Evolutionary conservation across 202 grass and related monocot species (phyloP).

Genomic region (Setaria viridis): DNA sequence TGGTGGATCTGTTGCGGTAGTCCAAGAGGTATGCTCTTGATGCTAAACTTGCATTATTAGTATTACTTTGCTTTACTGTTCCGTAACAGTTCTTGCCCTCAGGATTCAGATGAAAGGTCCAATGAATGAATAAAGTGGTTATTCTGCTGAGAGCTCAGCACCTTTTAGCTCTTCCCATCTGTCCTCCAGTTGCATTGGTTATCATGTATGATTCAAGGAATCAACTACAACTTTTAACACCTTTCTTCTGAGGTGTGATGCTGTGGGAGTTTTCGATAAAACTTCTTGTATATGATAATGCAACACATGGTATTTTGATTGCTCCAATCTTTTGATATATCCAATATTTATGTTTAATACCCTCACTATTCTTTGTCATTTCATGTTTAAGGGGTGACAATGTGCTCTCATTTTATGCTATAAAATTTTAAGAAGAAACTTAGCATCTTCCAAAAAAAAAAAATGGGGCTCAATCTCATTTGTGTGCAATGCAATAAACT

Average conservation of each 20-base stretch:
- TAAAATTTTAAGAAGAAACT: constrained; percentile 2
- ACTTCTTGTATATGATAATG: neutral
- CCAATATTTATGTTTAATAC: neutral
- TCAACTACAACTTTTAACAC: neutral
- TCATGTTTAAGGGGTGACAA: neutral
- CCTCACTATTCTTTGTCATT: neutral
- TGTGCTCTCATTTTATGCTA: neutral
- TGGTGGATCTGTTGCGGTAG: neutral
- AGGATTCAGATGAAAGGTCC: neutral
- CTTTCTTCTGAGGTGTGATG: neutral
- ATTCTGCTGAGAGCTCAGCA: neutral
- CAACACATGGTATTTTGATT: neutral
- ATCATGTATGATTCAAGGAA: neutral
- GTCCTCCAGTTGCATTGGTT: neutral
- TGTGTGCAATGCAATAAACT: neutral
- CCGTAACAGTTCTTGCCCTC: neutral
- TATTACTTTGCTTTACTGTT: constrained; percentile 32
- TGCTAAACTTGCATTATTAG: constrained; percentile 44
- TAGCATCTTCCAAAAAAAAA: neutral
- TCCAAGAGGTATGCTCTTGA: neutral
- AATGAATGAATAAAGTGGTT: constrained; percentile 51
- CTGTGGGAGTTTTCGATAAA: neutral
- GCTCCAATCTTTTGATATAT: neutral
- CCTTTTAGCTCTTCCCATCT: constrained; percentile 4
- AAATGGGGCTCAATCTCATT: neutral